These are phyloP conservation scores for Podochytrium sp. DNA, from an alignment of 192 early-diverging fungal genomes.

Conservation along the genomic window DNA sequence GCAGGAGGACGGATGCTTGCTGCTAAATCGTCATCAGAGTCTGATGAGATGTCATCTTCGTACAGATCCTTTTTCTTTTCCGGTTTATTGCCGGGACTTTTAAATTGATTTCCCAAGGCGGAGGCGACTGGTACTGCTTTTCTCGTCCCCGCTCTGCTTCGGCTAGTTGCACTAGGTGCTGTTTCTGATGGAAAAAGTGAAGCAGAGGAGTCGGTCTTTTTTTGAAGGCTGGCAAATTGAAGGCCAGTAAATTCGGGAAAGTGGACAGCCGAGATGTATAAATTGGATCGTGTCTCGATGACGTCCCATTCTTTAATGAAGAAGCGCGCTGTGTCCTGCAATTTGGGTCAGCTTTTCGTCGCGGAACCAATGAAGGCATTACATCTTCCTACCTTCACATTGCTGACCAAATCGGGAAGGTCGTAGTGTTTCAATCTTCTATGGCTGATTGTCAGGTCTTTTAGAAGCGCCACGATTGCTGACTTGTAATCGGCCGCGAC, in stretches of 20 bases:
- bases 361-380: neutral
- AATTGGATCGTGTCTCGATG: neutral
- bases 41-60: neutral
- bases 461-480: constrained; percentile 8
- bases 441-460: constrained; percentile 19
- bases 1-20: neutral
- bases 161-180: too few species aligned
- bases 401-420: constrained; percentile 27
- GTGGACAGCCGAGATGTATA: neutral
- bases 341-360: neutral
- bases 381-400: constrained; percentile 15
- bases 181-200: too few species aligned
- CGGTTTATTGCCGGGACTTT: too few species aligned
- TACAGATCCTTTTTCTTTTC: neutral
- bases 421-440: constrained; percentile 35
- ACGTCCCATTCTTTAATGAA: constrained; percentile 26
- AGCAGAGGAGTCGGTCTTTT: neutral
- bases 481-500: constrained; percentile 28
- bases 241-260: constrained; percentile 12
- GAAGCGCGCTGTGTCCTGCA: constrained; percentile 15
- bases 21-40: neutral
- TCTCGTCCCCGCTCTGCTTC: too few species aligned
- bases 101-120: too few species aligned
- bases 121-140: too few species aligned
- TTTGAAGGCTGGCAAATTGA: too few species aligned